Evolutionary conservation across 306 rosid species (phyloP), one percentile per base, ranked within the genome.

Genomic region (Parietaria judaica): DNA sequence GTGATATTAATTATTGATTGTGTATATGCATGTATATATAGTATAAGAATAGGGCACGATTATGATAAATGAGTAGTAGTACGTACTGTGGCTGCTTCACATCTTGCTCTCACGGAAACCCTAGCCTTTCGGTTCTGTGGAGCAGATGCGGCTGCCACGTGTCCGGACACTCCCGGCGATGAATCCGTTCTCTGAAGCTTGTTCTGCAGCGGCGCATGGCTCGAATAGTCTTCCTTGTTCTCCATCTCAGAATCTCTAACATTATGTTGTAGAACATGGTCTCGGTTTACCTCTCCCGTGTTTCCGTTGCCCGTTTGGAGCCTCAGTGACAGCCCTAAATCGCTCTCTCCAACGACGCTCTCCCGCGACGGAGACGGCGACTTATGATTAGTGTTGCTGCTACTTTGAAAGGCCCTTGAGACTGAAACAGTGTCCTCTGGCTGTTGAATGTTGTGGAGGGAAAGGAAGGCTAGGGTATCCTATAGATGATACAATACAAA

Each of bases 71-170:
- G 14, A 15, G 44, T 11, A 13, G 4, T 49, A 49, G 53, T 4
- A 81, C 95, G 80, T 60, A 92, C 98, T 0, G 94, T 86, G 64
- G 95, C 90, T 12, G 88, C 16, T 66, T 92, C 98, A 74, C 98
- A 88, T 86, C 98, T 84, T 36, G 95, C 96, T 77, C 98, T 72
- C 43, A 92, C 94, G 0, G 96, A 92, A 84, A 92, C 96, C 94
- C 98, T 88, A 80, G 98, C 82, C 67, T 92, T 92, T 71, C 94
- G 84, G 34, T 82, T 84, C 37, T 88, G 80, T 36, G 78, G 84
- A 6, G 80, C 45, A 14, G 72, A 76, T 53, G n/a, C 11, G 3
- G 44, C 35, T 1, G 51, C 35, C 44, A 66, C 80, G 34, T 78
- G 84, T 58, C 72, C 64, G 4, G 76, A 23, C 31, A 23, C 58